These are phyloP conservation scores for Leptoxyphium fumago DNA, from an alignment of 2,329 filamentous ascomycete genomes.

Conservation along the genomic window DNA sequence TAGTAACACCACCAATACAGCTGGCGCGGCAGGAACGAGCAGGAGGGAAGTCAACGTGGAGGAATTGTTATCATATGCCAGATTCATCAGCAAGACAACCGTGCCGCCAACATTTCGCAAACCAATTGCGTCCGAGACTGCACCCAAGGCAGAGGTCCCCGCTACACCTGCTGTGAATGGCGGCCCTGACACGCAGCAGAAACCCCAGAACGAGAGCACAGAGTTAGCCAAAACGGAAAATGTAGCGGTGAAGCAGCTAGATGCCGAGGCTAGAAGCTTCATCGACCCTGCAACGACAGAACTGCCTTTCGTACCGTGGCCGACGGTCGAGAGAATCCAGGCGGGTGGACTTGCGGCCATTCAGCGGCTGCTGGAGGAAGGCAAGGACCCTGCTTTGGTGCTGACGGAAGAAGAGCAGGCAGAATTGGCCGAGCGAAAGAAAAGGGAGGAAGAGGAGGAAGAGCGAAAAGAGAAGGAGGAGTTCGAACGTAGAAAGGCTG, in stretches of 20 bases:
- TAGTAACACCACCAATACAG: constrained; percentile 11
- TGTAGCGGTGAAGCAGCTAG: constrained; percentile 13
- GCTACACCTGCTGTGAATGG: constrained; percentile 16
- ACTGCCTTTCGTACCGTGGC: constrained; percentile 60
- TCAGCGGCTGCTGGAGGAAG: constrained; percentile 47
- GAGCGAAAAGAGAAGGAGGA: constrained; percentile 17
- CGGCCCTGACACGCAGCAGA: constrained; percentile 7
- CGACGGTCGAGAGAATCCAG: constrained; percentile 53
- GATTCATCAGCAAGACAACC: constrained; percentile 66
- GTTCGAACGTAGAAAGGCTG: constrained; percentile 7
- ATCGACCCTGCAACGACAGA: constrained; percentile 39
- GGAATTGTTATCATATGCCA: constrained; percentile 63
- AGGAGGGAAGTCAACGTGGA: constrained; percentile 45
- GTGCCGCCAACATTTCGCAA: constrained; percentile 45
- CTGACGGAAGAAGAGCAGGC: constrained; percentile 29
- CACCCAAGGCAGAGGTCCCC: neutral
- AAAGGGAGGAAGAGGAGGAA: constrained; percentile 26
- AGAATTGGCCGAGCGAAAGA: constrained; percentile 19
- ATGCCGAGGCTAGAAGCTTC: constrained; percentile 20
- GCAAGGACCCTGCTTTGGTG: constrained; percentile 41
- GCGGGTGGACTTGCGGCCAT: constrained; percentile 48
- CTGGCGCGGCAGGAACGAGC: constrained; percentile 20
- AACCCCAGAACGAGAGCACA: neutral
- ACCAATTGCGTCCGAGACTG: constrained; percentile 5
- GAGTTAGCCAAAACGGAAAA: neutral